Conservation (phyloP, 148 eudicot species). For the Suaeda aralocaspica region DNA sequence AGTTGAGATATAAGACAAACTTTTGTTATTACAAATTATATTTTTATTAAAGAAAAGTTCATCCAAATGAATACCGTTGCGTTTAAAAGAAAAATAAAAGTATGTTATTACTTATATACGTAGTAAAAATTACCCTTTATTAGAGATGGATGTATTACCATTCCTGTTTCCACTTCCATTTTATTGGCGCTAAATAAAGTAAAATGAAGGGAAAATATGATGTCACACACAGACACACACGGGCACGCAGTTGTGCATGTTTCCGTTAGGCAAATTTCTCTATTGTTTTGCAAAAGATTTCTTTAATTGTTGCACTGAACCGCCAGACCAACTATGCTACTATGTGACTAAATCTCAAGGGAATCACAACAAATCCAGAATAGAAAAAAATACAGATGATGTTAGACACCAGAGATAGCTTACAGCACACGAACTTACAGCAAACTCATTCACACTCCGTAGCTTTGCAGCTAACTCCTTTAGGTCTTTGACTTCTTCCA, state of each 20-base stretch:
- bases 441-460: conserved; percentile 65
- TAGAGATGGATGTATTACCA: too few species aligned
- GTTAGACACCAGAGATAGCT: not conserved
- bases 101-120: too few species aligned
- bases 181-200: too few species aligned
- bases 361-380: not conserved
- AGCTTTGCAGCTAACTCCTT: conserved; percentile 74
- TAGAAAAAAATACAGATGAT: not conserved
- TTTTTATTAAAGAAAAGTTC: too few species aligned
- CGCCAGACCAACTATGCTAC: not conserved
- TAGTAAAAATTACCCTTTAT: too few species aligned
- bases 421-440: conserved; percentile 42
- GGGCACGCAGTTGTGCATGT: too few species aligned
- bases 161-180: too few species aligned
- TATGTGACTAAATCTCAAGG: not conserved
- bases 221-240: too few species aligned
- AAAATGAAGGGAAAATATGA: not conserved
- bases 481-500: conserved; percentile 71
- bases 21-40: too few species aligned
- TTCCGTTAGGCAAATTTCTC: not conserved
- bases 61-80: too few species aligned
- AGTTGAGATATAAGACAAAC: too few species aligned
- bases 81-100: too few species aligned
- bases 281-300: not conserved
- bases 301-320: not conserved